Evolutionary conservation across 202 grass and related monocot genomes (phyloP).

Genomic region (Setaria viridis): DNA sequence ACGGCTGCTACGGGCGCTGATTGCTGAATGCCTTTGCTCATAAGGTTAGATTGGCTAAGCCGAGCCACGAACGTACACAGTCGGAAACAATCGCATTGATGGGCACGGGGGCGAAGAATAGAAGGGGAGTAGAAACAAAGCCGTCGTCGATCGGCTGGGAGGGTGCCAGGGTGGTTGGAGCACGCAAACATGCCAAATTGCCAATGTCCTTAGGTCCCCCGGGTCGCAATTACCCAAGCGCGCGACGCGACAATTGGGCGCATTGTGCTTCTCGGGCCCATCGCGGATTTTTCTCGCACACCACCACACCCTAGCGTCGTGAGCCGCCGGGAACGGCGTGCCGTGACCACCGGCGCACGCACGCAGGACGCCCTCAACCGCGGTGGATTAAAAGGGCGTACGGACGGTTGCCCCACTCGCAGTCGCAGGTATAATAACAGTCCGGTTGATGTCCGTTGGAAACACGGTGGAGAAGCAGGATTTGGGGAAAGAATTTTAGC

Average conservation of each 20-base stretch:
- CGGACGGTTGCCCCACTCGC: too few relatives aligned
- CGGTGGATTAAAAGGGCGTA: too few relatives aligned
- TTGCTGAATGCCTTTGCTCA: neutral
- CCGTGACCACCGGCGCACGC: neutral
- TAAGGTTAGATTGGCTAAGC: neutral
- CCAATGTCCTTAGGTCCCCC: neutral
- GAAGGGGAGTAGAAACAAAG: neutral
- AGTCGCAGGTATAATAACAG: too few relatives aligned
- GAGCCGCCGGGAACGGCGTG: conserved; percentile 10
- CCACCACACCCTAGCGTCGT: neutral
- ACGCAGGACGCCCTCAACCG: too few relatives aligned
- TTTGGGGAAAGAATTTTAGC: too few relatives aligned
- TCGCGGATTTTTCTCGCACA: neutral
- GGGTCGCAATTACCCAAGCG: neutral
- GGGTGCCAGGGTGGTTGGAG: neutral
- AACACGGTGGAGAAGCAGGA: too few relatives aligned
- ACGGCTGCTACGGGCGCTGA: neutral
- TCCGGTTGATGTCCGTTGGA: too few relatives aligned
- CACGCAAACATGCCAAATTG: neutral
- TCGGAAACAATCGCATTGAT: conserved; percentile 36
- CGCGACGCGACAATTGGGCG: conserved; percentile 15
- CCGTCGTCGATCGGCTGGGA: neutral
- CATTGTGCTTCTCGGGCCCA: conserved; percentile 11
- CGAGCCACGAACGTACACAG: neutral
- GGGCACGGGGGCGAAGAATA: neutral